These are phyloP conservation scores for Scedosporium minutisporum DNA, from an alignment of 2,329 filamentous ascomycete genomes.

Conservation along the genomic window DNA sequence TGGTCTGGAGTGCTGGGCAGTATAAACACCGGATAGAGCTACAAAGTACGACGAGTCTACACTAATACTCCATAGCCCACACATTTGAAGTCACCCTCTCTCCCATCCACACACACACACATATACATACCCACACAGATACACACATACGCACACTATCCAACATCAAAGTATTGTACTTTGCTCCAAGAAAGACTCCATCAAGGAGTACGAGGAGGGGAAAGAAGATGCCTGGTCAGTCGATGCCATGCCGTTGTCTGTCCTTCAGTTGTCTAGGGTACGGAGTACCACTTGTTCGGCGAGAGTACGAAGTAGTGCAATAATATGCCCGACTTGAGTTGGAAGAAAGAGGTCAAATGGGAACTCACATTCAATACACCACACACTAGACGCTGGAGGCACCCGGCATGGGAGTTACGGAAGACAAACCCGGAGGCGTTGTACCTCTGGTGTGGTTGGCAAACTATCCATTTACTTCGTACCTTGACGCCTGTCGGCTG, in stretches of 20 bases:
- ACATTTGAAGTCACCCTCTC: background rate
- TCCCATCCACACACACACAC: background rate
- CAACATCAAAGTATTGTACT: background rate
- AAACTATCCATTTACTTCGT: background rate
- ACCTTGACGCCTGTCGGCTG: background rate
- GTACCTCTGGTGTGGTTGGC: background rate
- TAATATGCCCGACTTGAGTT: background rate
- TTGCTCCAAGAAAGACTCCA: background rate
- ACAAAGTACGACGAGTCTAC: background rate
- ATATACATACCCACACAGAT: background rate
- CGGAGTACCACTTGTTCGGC: background rate
- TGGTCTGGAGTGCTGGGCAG: background rate
- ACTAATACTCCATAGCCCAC: background rate
- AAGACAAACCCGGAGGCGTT: background rate
- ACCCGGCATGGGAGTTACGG: background rate
- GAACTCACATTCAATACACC: background rate
- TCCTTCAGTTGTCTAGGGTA: background rate
- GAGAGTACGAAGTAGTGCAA: background rate
- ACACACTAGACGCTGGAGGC: background rate
- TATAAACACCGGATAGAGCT: background rate
- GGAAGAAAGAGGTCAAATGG: background rate
- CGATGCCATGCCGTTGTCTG: slow-evolving; percentile 5
- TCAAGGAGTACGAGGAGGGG: background rate
- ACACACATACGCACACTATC: background rate
- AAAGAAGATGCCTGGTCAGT: background rate